Percentiles rank a stretch among this genome's conserved stretches.
These are phyloP conservation scores for Pichia sp. DNA, from an alignment of 1,139 yeast genomes.

Conservation along the genomic window DNA sequence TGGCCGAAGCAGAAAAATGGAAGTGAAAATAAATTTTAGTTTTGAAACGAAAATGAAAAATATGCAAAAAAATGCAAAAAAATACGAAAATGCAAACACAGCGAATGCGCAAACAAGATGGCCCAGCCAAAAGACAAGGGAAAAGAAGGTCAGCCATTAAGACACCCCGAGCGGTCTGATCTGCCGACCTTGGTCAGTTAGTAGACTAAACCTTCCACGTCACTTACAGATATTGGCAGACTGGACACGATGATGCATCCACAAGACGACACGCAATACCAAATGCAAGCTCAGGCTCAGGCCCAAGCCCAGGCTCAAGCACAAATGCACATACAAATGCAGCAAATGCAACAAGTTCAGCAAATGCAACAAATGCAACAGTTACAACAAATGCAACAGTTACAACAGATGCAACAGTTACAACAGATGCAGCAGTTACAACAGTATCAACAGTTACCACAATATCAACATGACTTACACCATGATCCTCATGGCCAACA, in stretches of 20 bases:
- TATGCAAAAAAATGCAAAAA: too few species aligned
- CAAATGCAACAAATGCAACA: constrained; percentile 10
- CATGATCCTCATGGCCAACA: not conserved
- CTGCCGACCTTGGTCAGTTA: too few species aligned
- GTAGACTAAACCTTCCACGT: too few species aligned
- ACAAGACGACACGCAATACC: not conserved
- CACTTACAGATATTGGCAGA: too few species aligned
- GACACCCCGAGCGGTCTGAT: too few species aligned
- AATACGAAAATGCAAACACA: too few species aligned
- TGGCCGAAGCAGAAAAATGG: too few species aligned
- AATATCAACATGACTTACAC: constrained; percentile 6
- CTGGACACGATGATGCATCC: constrained; percentile 3
- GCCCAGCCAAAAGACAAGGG: too few species aligned
- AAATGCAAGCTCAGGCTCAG: not conserved
- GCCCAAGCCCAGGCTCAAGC: not conserved
- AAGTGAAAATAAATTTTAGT: not conserved
- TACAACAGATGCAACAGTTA: constrained; percentile 4
- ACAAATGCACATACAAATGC: constrained; percentile 3
- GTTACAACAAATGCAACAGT: constrained; percentile 10
- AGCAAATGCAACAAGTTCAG: constrained; percentile 7
- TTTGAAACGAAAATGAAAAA: not conserved
- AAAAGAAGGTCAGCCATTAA: too few species aligned
- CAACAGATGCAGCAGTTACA: constrained; percentile 10
- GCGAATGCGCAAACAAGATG: too few species aligned
- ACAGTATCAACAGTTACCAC: constrained; percentile 4